These are phyloP conservation scores for Suillus bovinus DNA, from an alignment of 768 basidiomycete genomes.

Conservation along the genomic window DNA sequence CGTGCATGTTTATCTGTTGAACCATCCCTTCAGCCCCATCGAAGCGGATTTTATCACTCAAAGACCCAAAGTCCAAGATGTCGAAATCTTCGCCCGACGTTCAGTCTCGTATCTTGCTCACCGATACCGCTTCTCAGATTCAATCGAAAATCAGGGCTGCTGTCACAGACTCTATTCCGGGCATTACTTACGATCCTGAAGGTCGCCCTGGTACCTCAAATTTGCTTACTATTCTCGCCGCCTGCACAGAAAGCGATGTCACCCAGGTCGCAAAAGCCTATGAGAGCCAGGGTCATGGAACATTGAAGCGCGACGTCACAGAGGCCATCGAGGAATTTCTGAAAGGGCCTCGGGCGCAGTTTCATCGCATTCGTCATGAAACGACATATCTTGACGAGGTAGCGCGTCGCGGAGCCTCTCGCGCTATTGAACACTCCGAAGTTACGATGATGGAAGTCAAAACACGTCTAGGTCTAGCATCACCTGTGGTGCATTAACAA, in stretches of 20 bases:
- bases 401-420: constrained; percentile 60
- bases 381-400: constrained; percentile 59
- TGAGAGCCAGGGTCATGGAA: constrained; percentile 55
- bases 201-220: constrained; percentile 84
- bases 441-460: constrained; percentile 70
- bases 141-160: constrained; percentile 72
- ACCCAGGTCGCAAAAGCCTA: constrained; percentile 50
- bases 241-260: constrained; percentile 57
- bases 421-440: constrained; percentile 61
- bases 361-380: constrained; percentile 62
- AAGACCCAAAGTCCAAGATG: constrained; percentile 88
- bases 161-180: constrained; percentile 79
- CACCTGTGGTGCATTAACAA: constrained; percentile 5
- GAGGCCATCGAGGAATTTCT: constrained; percentile 72
- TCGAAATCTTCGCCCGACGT: constrained; percentile 87
- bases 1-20: neutral
- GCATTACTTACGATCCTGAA: constrained; percentile 79
- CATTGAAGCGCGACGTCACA: constrained; percentile 72
- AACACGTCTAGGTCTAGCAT: constrained; percentile 56
- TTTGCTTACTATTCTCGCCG: constrained; percentile 75
- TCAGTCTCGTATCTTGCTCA: constrained; percentile 83
- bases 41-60: constrained; percentile 82
- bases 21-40: constrained; percentile 59
- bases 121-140: constrained; percentile 66
- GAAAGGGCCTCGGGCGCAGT: constrained; percentile 67